Evolutionary conservation across 768 basidiomycete species (phyloP).

Genomic region (Boletellus emodensis): DNA sequence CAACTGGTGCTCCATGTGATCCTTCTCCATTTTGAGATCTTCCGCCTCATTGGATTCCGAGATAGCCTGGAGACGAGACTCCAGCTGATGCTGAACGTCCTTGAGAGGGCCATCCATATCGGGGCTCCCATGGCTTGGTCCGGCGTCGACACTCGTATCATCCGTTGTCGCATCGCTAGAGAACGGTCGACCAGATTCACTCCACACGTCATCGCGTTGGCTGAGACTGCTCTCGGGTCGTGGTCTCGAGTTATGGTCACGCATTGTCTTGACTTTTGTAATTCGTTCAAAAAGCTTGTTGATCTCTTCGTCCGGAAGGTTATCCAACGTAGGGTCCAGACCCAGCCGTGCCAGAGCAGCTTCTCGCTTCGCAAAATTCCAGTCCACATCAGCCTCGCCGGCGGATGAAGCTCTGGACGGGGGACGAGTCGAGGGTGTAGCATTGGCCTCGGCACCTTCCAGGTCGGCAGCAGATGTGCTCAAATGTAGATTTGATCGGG

Average conservation of each 20-base stretch:
- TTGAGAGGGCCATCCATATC: conserved; percentile 62
- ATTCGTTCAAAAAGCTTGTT: conserved; percentile 94
- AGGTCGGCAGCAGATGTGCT: conserved; percentile 65
- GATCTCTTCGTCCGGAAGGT: conserved; percentile 90
- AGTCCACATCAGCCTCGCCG: conserved; percentile 77
- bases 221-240: conserved; percentile 88
- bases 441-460: conserved; percentile 41
- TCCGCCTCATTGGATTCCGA: conserved; percentile 74
- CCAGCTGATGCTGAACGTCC: conserved; percentile 72
- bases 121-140: conserved; percentile 55
- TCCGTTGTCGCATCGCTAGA: conserved; percentile 79
- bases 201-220: conserved; percentile 85
- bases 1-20: conserved; percentile 89
- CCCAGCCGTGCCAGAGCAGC: conserved; percentile 86
- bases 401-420: conserved; percentile 70
- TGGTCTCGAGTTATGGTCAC: conserved; percentile 74
- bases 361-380: conserved; percentile 96
- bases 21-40: conserved; percentile 84
- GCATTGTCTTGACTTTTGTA: conserved; percentile 84
- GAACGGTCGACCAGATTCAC: conserved; percentile 77
- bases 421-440: conserved; percentile 59
- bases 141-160: conserved; percentile 79
- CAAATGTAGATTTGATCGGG: conserved; percentile 64
- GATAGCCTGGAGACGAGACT: conserved; percentile 59
- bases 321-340: conserved; percentile 84